Evolutionary conservation across 148 eudicot genomes (phyloP), one percentile per base, ranked within the genome.

Genomic region (Chenopodium formosanum): DNA sequence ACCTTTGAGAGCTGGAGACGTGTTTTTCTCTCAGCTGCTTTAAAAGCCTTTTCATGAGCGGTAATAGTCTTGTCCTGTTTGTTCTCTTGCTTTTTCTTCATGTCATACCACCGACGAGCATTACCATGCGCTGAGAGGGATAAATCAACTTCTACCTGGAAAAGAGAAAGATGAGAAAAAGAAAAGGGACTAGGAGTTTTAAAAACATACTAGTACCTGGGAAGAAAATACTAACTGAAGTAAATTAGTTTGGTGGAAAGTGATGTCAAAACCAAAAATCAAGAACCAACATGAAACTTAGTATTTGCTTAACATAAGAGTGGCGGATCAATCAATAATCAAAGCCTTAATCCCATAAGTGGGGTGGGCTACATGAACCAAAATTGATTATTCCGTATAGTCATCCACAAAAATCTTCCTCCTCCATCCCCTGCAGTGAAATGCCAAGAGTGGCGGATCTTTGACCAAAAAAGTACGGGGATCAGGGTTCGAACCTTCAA

Each of bases 41-140:
- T 96, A 79, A 96, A 96, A 81, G 99, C 99, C 78, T 96, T 94
- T 82, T 94, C 99, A 88, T 94, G 99, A 83, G 99, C 98, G 84
- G 95, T 91, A 31, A 90, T 56, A 81, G 99, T 96, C 83, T 96
- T 96, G 82, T 92, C 99, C 86, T 96, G 97, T 82, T 96, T 96
- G 87, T 90, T 94, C 86, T 96, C 99, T 86, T 96, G 98, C 80
- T 84, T 96, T 80, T 96, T 96, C 90, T 96, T 96, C 92, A 91
- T 91, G 75, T 91, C 99, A 89, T 91, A 96, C 94, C 96, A 96
- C 73, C 92, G 88, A 16, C 99, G 97, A 86, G 98, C 99, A 90
- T 96, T 96, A 29, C 90, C 97, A 92, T 96, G 96, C 11, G 99
- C 99, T 53, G 99, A 94, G 84, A 96, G 94, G 67, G 95, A 87